phyloP scores from a whole-genome alignment of 306 rosid genomes.

The Cucumis cinereus region DNA sequence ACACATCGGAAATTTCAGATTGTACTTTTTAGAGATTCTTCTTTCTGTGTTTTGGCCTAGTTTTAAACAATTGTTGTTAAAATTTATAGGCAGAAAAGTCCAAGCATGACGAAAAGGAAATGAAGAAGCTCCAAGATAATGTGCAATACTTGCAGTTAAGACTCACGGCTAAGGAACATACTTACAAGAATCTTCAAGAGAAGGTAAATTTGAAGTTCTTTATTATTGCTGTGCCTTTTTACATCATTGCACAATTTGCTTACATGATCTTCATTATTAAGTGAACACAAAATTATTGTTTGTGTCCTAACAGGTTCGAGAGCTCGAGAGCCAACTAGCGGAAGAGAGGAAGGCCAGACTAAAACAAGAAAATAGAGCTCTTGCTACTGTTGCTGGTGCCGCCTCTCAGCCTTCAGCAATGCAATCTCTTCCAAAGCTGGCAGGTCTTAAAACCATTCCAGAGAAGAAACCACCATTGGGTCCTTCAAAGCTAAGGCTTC shows the following conservation, averaged over 20 bases:
- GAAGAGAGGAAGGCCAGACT: constrained; percentile 78
- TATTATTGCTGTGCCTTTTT: not conserved
- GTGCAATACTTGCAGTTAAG: constrained; percentile 57
- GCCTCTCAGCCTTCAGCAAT: constrained; percentile 39
- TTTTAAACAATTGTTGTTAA: not conserved
- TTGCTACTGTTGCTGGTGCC: constrained; percentile 17
- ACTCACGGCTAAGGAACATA: constrained; percentile 69
- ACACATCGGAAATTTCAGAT: not conserved
- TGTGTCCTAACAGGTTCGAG: constrained; percentile 45
- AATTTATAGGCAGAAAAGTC: constrained; percentile 61
- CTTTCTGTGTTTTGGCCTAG: not conserved
- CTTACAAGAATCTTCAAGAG: constrained; percentile 74
- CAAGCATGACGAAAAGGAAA: constrained; percentile 88
- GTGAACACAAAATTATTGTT: not conserved
- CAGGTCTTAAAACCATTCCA: constrained; percentile 19
- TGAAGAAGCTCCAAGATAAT: constrained; percentile 64
- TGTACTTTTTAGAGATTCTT: not conserved
- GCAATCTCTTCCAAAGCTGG: constrained; percentile 17
- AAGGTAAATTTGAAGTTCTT: constrained; percentile 32
- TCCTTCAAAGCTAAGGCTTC: constrained; percentile 57
- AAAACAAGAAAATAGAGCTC: constrained; percentile 67
- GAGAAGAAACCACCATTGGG: constrained; percentile 74
- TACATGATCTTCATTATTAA: not conserved
- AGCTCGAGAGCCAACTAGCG: constrained; percentile 77
- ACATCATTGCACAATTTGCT: not conserved